phyloP scores from a whole-genome alignment of 768 basidiomycete genomes.

The Mycena pura region DNA sequence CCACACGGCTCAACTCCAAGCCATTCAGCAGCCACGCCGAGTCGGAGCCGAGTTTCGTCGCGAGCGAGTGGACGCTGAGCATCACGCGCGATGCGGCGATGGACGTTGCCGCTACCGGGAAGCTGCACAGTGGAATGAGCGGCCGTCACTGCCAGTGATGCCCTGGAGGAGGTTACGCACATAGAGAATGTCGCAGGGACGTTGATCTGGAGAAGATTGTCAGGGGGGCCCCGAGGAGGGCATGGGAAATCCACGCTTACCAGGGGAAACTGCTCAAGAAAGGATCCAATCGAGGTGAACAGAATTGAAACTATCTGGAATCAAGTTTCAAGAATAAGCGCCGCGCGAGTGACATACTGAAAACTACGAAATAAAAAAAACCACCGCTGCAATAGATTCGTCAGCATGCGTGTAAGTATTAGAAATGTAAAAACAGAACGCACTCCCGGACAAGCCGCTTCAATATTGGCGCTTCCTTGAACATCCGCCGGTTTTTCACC shows the following conservation, averaged over 20 bases:
- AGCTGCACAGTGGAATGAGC: constrained; percentile 10
- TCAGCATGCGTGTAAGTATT: background rate
- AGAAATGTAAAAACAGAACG: constrained; percentile 14
- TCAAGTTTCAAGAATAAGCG: background rate
- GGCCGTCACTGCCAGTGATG: background rate
- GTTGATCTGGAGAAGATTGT: constrained; percentile 36
- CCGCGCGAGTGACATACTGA: constrained; percentile 33
- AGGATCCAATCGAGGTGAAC: constrained; percentile 42
- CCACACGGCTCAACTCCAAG: constrained; percentile 51
- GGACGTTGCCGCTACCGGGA: constrained; percentile 30
- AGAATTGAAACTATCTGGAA: constrained; percentile 37
- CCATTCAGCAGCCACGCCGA: constrained; percentile 52
- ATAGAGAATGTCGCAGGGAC: constrained; percentile 45
- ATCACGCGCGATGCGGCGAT: constrained; percentile 45
- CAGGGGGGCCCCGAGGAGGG: background rate
- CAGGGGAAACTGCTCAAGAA: constrained; percentile 36
- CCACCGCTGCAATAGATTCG: constrained; percentile 39
- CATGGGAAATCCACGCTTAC: constrained; percentile 30
- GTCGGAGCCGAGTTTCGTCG: constrained; percentile 47
- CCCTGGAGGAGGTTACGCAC: constrained; percentile 26
- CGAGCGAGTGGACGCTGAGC: constrained; percentile 51
- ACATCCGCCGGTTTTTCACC: constrained; percentile 38
- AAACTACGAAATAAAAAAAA: constrained; percentile 48
- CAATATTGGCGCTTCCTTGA: constrained; percentile 39
- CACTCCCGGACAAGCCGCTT: constrained; percentile 49